Evolutionary conservation across 2,329 filamentous ascomycete genomes (phyloP).

Genomic region (Alternaria novae-zelandiae): DNA sequence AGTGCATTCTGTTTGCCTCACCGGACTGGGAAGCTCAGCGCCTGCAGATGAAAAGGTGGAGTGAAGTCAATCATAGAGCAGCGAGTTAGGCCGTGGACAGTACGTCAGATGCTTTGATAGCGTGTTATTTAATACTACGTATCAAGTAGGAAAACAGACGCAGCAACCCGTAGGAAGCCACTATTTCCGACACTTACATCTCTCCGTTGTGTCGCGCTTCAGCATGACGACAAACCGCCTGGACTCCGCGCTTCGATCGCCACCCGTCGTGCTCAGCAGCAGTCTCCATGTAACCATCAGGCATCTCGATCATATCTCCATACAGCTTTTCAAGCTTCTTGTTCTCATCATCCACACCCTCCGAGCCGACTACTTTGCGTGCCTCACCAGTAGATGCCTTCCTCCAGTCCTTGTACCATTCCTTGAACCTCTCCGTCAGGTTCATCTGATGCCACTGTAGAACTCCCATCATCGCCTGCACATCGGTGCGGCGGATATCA

Average conservation of each 20-base stretch:
- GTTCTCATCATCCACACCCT: constrained; percentile 4
- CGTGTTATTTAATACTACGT: no score
- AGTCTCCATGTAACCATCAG: constrained; percentile 11
- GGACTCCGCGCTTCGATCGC: constrained; percentile 15
- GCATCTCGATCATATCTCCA: constrained; percentile 12
- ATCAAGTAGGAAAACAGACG: no score
- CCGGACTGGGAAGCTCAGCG: no score
- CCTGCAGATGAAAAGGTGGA: no score
- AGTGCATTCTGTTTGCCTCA: no score
- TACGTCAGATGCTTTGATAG: no score
- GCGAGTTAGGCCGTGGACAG: no score
- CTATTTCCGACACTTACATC: not conserved
- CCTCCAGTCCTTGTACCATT: constrained; percentile 22
- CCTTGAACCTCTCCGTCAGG: constrained; percentile 5
- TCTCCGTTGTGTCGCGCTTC: not conserved
- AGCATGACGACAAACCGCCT: constrained; percentile 15
- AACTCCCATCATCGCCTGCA: not conserved
- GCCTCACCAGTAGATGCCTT: not conserved
- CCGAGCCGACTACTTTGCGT: constrained; percentile 2
- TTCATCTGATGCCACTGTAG: constrained; percentile 14
- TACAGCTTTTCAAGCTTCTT: constrained; percentile 9
- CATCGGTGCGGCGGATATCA: constrained; percentile 17
- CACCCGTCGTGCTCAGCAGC: constrained; percentile 21
- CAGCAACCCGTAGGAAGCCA: not conserved
- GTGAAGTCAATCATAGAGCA: no score